Evolutionary conservation across 2,329 filamentous ascomycete species (phyloP).

Genomic region (Fusarium sp.): DNA sequence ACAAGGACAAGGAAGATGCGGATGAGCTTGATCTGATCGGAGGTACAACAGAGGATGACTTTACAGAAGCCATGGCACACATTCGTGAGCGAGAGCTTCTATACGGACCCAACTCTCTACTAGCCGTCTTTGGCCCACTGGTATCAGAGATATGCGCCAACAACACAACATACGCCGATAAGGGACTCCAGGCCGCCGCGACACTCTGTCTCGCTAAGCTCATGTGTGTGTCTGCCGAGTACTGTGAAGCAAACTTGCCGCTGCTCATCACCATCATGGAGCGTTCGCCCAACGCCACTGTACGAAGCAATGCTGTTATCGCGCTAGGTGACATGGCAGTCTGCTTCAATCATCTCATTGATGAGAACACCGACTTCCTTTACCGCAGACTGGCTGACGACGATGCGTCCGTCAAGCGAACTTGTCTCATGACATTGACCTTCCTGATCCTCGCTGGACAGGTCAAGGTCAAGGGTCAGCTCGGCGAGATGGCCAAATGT

Average conservation of each 20-base stretch:
- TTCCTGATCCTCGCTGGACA: slow-evolving; percentile 97
- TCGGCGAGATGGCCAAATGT: slow-evolving; percentile 99
- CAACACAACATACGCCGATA: slow-evolving; percentile 90
- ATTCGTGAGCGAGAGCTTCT: slow-evolving; percentile 85
- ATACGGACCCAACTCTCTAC: slow-evolving; percentile 81
- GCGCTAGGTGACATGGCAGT: slow-evolving; percentile 98
- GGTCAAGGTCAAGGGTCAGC: slow-evolving; percentile 98
- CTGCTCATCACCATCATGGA: slow-evolving; percentile 98
- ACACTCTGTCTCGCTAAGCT: slow-evolving; percentile 96
- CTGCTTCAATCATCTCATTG: slow-evolving; percentile 98
- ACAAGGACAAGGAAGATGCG: slow-evolving; percentile 69
- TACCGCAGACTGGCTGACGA: slow-evolving; percentile 91
- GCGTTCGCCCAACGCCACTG: slow-evolving; percentile 88
- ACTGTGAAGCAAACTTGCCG: slow-evolving; percentile 91
- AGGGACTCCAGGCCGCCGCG: slow-evolving; percentile 89
- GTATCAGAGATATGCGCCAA: slow-evolving; percentile 94
- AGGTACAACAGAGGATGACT: slow-evolving; percentile 93
- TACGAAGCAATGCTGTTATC: slow-evolving; percentile 95
- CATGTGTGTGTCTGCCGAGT: slow-evolving; percentile 97
- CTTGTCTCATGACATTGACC: slow-evolving; percentile 97
- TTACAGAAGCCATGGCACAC: slow-evolving; percentile 84
- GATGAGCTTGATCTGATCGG: slow-evolving; percentile 97
- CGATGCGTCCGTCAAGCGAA: slow-evolving; percentile 91
- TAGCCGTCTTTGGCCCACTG: slow-evolving; percentile 90
- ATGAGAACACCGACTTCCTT: slow-evolving; percentile 98